A percentile compares a stretch with the other conserved stretches of the same genome.
Evolutionary conservation across 2,329 filamentous ascomycete genomes (phyloP).

Genomic region (Sodiomyces alkalinus): DNA sequence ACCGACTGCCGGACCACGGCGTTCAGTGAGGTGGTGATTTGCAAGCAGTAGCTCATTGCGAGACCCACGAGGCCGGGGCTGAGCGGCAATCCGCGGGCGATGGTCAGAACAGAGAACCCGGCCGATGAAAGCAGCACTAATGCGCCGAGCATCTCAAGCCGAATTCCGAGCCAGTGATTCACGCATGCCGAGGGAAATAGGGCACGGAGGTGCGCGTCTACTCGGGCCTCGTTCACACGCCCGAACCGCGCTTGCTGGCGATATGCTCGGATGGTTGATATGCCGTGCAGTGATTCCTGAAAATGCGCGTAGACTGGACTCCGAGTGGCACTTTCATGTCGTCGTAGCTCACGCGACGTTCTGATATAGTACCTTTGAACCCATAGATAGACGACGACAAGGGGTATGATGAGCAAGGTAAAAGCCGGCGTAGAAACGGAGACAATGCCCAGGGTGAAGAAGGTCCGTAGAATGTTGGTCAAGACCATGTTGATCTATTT

Average conservation of each 20-base stretch:
- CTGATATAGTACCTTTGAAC: constrained; percentile 95
- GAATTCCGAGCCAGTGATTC: constrained; percentile 84
- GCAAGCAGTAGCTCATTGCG: constrained; percentile 90
- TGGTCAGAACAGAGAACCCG: constrained; percentile 65
- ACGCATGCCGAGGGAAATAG: constrained; percentile 95
- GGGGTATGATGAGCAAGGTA: constrained; percentile 62
- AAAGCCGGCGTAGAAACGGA: constrained; percentile 70
- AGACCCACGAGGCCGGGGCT: constrained; percentile 71
- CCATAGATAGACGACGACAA: constrained; percentile 70
- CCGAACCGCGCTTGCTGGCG: constrained; percentile 77
- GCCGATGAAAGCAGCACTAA: constrained; percentile 84
- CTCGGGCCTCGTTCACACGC: constrained; percentile 91
- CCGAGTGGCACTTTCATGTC: constrained; percentile 84
- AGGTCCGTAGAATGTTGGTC: constrained; percentile 55
- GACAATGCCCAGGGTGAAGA: constrained; percentile 83
- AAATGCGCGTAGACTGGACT: constrained; percentile 98
- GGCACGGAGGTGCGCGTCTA: constrained; percentile 85
- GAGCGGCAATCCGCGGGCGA: constrained; percentile 49
- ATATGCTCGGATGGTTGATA: constrained; percentile 92
- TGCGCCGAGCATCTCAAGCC: constrained; percentile 89
- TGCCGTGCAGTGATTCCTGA: constrained; percentile 87
- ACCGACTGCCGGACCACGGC: constrained; percentile 99
- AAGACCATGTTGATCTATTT: constrained; percentile 97
- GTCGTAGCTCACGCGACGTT: constrained; percentile 90
- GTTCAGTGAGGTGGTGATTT: constrained; percentile 94